Conservation (phyloP, 148 eudicot genomes). For the Drosera capensis region DNA sequence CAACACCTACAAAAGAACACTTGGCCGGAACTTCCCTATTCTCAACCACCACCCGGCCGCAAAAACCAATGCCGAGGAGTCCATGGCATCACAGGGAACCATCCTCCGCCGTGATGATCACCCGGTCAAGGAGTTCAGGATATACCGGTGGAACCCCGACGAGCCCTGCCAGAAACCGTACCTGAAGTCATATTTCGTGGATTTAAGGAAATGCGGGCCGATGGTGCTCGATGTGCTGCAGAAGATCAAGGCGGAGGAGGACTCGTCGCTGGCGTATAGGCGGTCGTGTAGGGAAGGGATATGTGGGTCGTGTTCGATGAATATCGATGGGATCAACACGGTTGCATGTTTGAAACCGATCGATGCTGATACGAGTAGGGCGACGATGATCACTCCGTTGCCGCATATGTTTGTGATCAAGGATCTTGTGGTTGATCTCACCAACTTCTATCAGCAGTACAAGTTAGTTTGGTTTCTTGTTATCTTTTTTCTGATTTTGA, state of each 20-base stretch:
- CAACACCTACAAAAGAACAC: neutral
- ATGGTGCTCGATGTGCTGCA: slow-evolving; percentile 73
- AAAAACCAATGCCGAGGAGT: slow-evolving; percentile 27
- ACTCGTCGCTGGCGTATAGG: slow-evolving; percentile 51
- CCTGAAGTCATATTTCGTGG: slow-evolving; percentile 46
- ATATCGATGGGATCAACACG: slow-evolving; percentile 63
- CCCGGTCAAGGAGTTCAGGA: slow-evolving; percentile 48
- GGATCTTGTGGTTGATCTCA: slow-evolving; percentile 72
- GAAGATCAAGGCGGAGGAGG: slow-evolving; percentile 62
- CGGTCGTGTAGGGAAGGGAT: slow-evolving; percentile 85
- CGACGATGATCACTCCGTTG: slow-evolving; percentile 58
- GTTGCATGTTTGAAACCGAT: slow-evolving; percentile 81
- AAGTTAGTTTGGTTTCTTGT: slow-evolving; percentile 18
- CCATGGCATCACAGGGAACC: slow-evolving; percentile 13
- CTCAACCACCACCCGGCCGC: slow-evolving; percentile 46
- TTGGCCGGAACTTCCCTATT: slow-evolving; percentile 23
- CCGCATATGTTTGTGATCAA: slow-evolving; percentile 81
- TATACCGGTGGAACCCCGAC: slow-evolving; percentile 67
- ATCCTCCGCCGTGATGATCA: slow-evolving; percentile 6
- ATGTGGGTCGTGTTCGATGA: slow-evolving; percentile 85
- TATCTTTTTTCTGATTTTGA: too few relatives aligned
- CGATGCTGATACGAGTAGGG: slow-evolving; percentile 31
- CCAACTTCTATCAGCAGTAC: slow-evolving; percentile 80
- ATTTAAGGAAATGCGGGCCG: slow-evolving; percentile 53
- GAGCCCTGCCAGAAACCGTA: slow-evolving; percentile 36